Base-by-base conservation (phyloP, 2,329 filamentous ascomycete genomes). In the Fusarium sp. region DNA sequence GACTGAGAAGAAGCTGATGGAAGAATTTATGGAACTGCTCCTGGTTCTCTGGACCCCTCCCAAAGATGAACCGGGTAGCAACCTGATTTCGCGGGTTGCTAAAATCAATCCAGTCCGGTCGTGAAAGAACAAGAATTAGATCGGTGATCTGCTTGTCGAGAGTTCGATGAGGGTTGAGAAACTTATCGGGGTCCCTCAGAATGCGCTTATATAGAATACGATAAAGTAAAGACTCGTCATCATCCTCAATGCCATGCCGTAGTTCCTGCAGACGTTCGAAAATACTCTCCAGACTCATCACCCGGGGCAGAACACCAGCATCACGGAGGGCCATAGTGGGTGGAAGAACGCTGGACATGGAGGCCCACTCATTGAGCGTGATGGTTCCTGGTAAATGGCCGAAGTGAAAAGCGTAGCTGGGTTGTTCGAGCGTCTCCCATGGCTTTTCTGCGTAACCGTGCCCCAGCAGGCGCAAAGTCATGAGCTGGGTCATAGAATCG, bases 351-450 rank as follows among this genome's bases (percentile, higher is more conserved):
- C 89, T 90, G 20, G 85, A 87, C 67, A 87, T 82, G 58, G 86
- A 84, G 14, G 87, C 86, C 87, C 90, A 93, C 67, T 89, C 87
- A 72, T 92, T 93, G 53, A 94, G 80, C 1, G 91, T 93, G 54
- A 92, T 87, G 2, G 91, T 93, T 8, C 92, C 92, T 0, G 90
- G 88, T 23, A 87, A 83, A 51, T 82, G 82, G 14, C 92, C 92
- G 77, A 88, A 91, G 69, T 85, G 87, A 76, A 91, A 92, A 1
- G 88, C 85, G 78, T 89, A 89, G 76, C 90, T 92, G 7, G 92
- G 92, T 74, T 93, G 90, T 75, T 94, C 92, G 27, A 93, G 82
- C 2, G 91, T 90, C 66, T 91, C 87, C 91, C 89, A 93, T 4
- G 89, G 90, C 63, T 82, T 77, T 4, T 77, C 75, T 46, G 86